Evolutionary conservation across 2,329 filamentous ascomycete genomes (phyloP).

Genomic region (Fusarium torreyae): DNA sequence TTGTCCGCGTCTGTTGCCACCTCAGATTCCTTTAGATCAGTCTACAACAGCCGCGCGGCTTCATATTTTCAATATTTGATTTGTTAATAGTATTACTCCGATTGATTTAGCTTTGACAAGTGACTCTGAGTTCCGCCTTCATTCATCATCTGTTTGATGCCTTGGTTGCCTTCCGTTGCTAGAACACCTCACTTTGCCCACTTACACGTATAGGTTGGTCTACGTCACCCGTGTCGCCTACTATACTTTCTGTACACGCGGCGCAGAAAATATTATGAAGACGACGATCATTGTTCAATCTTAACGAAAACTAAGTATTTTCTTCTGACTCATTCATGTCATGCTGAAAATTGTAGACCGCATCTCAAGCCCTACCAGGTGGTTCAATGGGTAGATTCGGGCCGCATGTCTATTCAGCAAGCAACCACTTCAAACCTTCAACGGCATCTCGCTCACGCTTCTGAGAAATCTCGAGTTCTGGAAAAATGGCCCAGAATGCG

Average conservation of each 20-base stretch:
- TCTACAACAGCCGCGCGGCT: slow-evolving; percentile 42
- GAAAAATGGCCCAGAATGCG: slow-evolving; percentile 50
- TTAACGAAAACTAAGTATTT: too few relatives aligned
- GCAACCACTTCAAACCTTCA: slow-evolving; percentile 48
- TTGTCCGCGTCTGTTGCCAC: slow-evolving; percentile 34
- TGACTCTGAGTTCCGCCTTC: not conserved
- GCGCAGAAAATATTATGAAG: not conserved
- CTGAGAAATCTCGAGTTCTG: slow-evolving; percentile 38
- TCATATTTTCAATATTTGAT: slow-evolving; percentile 21
- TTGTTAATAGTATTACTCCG: slow-evolving; percentile 20
- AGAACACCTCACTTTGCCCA: slow-evolving; percentile 5
- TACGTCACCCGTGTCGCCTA: slow-evolving; percentile 35
- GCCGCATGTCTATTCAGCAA: slow-evolving; percentile 5
- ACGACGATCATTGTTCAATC: not conserved
- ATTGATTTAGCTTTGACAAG: not conserved
- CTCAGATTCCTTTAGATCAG: slow-evolving; percentile 24
- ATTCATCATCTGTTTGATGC: not conserved
- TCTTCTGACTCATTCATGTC: not conserved
- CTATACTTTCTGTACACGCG: slow-evolving; percentile 1
- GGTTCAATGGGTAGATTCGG: not conserved
- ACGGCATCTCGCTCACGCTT: slow-evolving; percentile 44
- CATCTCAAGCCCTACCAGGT: too few relatives aligned
- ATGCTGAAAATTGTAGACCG: too few relatives aligned
- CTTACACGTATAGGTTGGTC: slow-evolving; percentile 33
- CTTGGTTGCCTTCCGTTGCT: not conserved